phyloP scores from a whole-genome alignment of 495 filamentous ascomycete species.

The Penicillium taxi region DNA sequence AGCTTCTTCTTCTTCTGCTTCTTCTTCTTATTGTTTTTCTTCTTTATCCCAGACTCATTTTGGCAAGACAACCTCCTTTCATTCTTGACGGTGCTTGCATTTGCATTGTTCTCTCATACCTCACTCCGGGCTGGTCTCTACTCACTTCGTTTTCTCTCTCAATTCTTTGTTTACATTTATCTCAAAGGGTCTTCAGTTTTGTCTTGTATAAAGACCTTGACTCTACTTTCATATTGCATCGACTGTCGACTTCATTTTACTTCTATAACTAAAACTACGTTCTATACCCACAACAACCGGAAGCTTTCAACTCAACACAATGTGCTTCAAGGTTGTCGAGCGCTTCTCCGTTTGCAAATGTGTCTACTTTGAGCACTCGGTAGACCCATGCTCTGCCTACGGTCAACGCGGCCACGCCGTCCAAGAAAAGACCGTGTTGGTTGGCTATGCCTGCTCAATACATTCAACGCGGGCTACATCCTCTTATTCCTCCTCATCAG shows the following conservation, averaged over 20 bases:
- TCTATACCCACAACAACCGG: background rate
- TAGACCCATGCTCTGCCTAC: constrained; percentile 65
- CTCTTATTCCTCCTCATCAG: constrained; percentile 11
- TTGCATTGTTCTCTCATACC: background rate
- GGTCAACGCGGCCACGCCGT: constrained; percentile 63
- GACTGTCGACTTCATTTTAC: background rate
- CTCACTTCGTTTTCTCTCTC: background rate
- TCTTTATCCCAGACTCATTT: too few relatives aligned
- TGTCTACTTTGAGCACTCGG: constrained; percentile 69
- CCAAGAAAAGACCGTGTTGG: constrained; percentile 66
- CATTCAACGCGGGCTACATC: constrained; percentile 43
- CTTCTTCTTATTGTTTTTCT: background rate
- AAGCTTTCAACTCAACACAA: constrained; percentile 24
- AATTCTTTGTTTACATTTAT: background rate
- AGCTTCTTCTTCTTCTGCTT: background rate
- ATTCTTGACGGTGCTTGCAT: too few relatives aligned
- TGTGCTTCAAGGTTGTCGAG: constrained; percentile 69
- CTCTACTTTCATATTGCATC: background rate
- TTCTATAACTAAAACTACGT: background rate
- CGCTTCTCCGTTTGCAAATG: constrained; percentile 74
- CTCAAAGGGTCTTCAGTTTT: background rate
- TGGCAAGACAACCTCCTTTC: too few relatives aligned
- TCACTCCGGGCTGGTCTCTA: background rate
- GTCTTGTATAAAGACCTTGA: background rate
- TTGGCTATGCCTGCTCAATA: constrained; percentile 65